These are phyloP conservation scores for Colletotrichum cuscutae DNA, from an alignment of 2,329 filamentous ascomycete species.

Conservation along the genomic window DNA sequence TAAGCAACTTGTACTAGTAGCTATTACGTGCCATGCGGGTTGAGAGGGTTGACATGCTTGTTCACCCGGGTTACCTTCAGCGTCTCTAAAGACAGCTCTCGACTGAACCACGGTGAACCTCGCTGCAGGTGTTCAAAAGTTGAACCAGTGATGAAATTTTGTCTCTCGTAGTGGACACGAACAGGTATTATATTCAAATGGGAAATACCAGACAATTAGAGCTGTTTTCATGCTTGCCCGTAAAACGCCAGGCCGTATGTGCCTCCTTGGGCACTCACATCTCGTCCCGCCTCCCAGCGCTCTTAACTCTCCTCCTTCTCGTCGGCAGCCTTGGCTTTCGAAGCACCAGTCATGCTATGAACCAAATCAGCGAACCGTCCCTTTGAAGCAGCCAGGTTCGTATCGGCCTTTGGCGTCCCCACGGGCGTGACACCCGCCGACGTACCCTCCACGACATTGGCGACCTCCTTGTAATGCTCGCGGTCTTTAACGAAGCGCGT, in stretches of 20 bases:
- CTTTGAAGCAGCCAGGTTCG: conserved; percentile 14
- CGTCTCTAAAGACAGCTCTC: not conserved
- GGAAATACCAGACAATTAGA: not conserved
- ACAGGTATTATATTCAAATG: conserved; percentile 28
- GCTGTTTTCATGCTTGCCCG: not conserved
- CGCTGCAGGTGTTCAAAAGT: not conserved
- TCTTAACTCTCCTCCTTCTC: conserved; percentile 5
- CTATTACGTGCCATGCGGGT: not conserved
- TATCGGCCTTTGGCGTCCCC: conserved; percentile 35
- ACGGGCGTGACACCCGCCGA: conserved; percentile 21
- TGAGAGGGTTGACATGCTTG: not conserved
- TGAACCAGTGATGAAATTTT: not conserved
- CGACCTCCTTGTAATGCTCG: conserved; percentile 50
- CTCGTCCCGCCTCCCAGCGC: not conserved
- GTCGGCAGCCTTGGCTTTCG: not conserved
- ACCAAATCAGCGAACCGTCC: conserved; percentile 33
- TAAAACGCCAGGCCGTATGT: conserved; percentile 13
- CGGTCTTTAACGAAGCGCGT: conserved; percentile 60
- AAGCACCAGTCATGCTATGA: conserved; percentile 21
- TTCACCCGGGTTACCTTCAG: not conserved
- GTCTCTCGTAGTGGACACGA: not conserved
- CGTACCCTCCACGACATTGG: conserved; percentile 47
- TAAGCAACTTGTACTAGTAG: not conserved
- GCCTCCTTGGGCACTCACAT: not conserved
- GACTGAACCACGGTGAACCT: not conserved